Evolutionary conservation across 441 rosid genomes (phyloP).

Genomic region (Gossypium schwendimanii): DNA sequence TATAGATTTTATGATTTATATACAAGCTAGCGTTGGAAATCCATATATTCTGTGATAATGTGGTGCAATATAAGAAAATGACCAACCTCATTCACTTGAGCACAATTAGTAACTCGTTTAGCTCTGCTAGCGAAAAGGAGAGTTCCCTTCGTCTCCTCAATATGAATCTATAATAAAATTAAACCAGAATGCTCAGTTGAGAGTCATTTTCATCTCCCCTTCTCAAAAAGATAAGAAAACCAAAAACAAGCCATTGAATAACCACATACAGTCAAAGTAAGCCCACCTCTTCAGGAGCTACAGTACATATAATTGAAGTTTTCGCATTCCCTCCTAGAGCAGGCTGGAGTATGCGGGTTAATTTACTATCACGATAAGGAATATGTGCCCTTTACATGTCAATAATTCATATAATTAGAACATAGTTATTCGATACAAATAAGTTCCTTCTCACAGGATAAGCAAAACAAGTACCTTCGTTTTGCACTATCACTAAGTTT

Average conservation of each 20-base stretch:
- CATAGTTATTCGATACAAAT: not conserved
- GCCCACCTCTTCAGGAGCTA: conserved; percentile 90
- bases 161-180: conserved; percentile 44
- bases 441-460: conserved; percentile 6
- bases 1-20: not conserved
- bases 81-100: conserved; percentile 86
- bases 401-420: conserved; percentile 9
- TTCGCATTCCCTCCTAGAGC: conserved; percentile 96
- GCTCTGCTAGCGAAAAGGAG: conserved; percentile 95
- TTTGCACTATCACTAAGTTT: conserved; percentile 74
- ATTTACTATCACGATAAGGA: conserved; percentile 93
- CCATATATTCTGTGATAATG: not conserved
- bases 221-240: not conserved
- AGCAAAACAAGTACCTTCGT: conserved; percentile 47
- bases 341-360: conserved; percentile 95
- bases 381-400: conserved; percentile 59
- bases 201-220: not conserved
- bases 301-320: conserved; percentile 85
- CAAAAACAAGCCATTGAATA: not conserved
- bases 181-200: conserved; percentile 11
- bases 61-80: conserved; percentile 11
- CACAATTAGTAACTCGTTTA: conserved; percentile 83
- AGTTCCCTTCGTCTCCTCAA: conserved; percentile 93
- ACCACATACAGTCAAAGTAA: not conserved
- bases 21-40: not conserved